Base-by-base conservation (phyloP, 768 basidiomycete genomes). In the Mrakia frigida region DNA sequence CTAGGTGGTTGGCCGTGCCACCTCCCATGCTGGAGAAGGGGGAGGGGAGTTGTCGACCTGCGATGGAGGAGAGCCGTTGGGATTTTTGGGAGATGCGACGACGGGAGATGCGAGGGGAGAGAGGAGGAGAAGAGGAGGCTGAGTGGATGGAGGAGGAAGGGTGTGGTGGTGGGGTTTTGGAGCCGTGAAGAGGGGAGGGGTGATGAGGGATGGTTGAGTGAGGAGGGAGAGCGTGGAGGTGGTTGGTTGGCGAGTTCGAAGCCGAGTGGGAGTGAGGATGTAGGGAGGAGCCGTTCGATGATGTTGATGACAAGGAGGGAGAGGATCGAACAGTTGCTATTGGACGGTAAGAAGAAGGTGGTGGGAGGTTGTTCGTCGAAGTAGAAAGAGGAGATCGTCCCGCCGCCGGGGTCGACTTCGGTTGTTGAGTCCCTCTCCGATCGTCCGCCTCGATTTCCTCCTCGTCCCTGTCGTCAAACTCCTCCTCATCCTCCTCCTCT, bases 61-160 rank as follows among this genome's bases (percentile, higher is more conserved):
- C 74, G 56, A 75, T 70, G 37, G 67, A 28, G 13, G 74, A 75
- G 37, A 75, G 74, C 13, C 74, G 74, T 35, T 69, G 67, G 7
- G 74, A 75, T 68, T 75, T 69, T 41, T 70, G 74, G 31, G 74
- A 75, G 46, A 70, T 25, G 25, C 74, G 74, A 2, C 74, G 74
- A n/a, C 74, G 74, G 3, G 74, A 67, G 31, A 70, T 67, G 79
- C 72, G 82, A 82, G 70, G 83, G 81, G 50, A 84, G 4, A 73
- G 65, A 5, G 71, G 70, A 2, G 61, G 70, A 13, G 75, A 60
- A 21, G 78, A 43, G 37, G 52, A 25, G 10, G 46, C 21, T n/a
- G 67, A 67, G 65, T 68, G 46, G 63, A 46, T 46, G 43, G 43
- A 46, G 43, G 46, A 50, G 21, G 46, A 14, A 21, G 10, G 68